Evolutionary conservation across 192 early-diverging fungal genomes (phyloP).

Genomic region (Gigaspora rosea): DNA sequence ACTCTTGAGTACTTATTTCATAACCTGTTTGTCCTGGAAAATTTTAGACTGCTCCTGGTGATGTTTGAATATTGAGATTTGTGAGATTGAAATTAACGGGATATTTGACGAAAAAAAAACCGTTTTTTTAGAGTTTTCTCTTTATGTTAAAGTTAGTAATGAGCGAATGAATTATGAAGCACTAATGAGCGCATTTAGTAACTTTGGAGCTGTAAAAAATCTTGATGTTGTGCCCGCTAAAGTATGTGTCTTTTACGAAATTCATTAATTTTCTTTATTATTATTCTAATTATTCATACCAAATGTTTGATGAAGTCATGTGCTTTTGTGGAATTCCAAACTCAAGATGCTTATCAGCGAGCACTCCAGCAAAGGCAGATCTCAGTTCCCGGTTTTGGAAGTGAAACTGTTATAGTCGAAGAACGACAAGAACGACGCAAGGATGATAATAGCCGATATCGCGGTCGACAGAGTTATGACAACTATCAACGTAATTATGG

Average conservation of each 20-base stretch:
- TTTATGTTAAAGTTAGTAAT: constrained; percentile 64
- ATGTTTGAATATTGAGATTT: background rate
- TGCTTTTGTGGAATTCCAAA: constrained; percentile 74
- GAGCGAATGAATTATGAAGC: constrained; percentile 52
- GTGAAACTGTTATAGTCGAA: constrained; percentile 39
- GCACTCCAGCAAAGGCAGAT: constrained; percentile 61
- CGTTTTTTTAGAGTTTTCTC: constrained; percentile 56
- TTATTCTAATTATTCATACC: background rate
- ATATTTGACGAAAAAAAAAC: background rate
- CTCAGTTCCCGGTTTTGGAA: constrained; percentile 41
- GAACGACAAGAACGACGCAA: constrained; percentile 44
- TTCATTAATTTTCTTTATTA: background rate
- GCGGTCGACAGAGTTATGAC: background rate
- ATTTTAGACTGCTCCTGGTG: background rate
- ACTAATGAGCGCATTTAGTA: constrained; percentile 57
- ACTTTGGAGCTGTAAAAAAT: constrained; percentile 59
- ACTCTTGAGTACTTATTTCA: too few relatives aligned
- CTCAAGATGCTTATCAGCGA: constrained; percentile 56
- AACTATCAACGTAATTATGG: background rate
- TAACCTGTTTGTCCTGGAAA: too few relatives aligned
- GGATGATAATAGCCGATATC: background rate
- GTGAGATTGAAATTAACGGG: too few relatives aligned
- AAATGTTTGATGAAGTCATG: constrained; percentile 46
- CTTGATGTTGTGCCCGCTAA: constrained; percentile 54
- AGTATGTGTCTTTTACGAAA: background rate